Percentiles rank a stretch among this genome's conserved stretches.
These are phyloP conservation scores for Heritiera littoralis DNA, from an alignment of 345 rosid species.

Conservation along the genomic window DNA sequence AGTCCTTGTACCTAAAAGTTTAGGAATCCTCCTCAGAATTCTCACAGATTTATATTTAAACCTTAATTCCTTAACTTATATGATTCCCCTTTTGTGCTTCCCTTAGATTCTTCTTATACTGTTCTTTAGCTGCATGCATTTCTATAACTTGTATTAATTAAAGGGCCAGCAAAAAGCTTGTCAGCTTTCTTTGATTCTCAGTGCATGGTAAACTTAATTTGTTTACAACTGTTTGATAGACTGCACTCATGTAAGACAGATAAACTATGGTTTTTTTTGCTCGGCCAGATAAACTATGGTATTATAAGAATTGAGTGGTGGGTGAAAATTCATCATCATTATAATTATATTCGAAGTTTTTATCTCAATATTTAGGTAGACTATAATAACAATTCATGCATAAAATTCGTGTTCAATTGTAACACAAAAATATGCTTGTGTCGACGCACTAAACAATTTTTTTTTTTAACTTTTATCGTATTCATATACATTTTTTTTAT, in stretches of 20 bases:
- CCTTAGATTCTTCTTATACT: conserved; percentile 57
- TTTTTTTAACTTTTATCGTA: too few relatives aligned
- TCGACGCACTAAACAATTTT: too few relatives aligned
- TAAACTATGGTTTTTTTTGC: background rate
- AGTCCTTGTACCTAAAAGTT: conserved; percentile 57
- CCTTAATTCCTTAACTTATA: conserved; percentile 43
- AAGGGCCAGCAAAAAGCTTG: conserved; percentile 15
- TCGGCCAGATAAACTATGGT: too few relatives aligned
- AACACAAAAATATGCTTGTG: too few relatives aligned
- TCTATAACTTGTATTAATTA: conserved; percentile 21
- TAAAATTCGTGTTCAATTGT: too few relatives aligned
- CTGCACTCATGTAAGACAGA: background rate
- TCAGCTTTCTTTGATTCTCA: conserved; percentile 34
- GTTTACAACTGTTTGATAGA: background rate
- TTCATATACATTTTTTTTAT: too few relatives aligned
- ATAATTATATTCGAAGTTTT: too few relatives aligned
- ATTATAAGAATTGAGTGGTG: too few relatives aligned
- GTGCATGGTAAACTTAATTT: background rate
- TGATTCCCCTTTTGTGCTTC: conserved; percentile 47
- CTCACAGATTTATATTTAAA: conserved; percentile 28
- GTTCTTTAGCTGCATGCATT: conserved; percentile 37
- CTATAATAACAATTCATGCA: too few relatives aligned
- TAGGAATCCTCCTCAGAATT: conserved; percentile 61
- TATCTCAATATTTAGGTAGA: too few relatives aligned
- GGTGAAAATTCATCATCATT: too few relatives aligned